Evolutionary conservation across 345 rosid species (phyloP), one percentile per base, ranked within the genome.

Genomic region (Rhizophora apiculata): DNA sequence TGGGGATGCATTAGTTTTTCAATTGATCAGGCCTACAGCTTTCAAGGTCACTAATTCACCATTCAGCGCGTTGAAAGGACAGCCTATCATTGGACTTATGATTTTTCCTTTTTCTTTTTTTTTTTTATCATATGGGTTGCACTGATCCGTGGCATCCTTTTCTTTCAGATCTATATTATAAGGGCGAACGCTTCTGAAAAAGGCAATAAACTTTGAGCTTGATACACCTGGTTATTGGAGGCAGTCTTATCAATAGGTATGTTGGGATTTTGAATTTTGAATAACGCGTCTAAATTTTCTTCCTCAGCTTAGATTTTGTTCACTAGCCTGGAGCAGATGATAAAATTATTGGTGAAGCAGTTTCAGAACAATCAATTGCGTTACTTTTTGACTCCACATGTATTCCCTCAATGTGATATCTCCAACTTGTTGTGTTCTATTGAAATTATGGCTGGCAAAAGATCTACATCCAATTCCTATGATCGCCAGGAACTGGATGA

Each of bases 1-100:
- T 75, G 96, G 86, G 27, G 96, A 90, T 60, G 89, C 92, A 26
- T 16, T 90, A 20, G 76, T 84, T 49, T 90, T 85, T 66, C 88
- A 86, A 62, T 74, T 90, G 68, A 68, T 83, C 59, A 73, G 69
- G 51, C 74, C 81, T 18, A 83, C 81, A 31, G 55, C 78, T 54
- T 80, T 83, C 74, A 88, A 88, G 88, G 96, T 88, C 52, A 54
- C 36, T 6, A 10, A 16, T 51, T 88, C 52, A 54, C 53, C 6
- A 9, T 22, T 49, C 20, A 29, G 0, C 16, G 9, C 43, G 29
- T 62, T 49, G 49, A 11, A 29, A 26, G 7, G 19, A 43, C 15
- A 20, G 43, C 49, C 21, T 16, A 31, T 6, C 51, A 22, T 0
- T 21, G 65, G 68, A 24, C 31, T 0, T 27, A 48, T 29, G 13